Conservation (phyloP, 768 basidiomycete genomes). For the Auricularia auricula-judae region DNA sequence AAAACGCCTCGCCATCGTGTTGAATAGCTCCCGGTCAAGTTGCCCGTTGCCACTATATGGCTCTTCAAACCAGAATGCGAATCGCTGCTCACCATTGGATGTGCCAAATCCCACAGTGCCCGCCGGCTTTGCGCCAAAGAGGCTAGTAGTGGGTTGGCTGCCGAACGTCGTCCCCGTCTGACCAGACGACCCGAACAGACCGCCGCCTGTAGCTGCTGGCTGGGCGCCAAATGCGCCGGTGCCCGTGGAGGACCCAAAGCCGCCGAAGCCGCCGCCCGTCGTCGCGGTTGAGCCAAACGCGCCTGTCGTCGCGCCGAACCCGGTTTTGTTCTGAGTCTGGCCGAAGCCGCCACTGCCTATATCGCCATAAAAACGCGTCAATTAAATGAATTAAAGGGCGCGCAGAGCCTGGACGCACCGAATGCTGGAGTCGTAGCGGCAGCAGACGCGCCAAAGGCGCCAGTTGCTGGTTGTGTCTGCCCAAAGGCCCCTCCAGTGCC, state of each 20-base stretch:
- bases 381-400: not conserved
- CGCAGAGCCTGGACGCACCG: constrained; percentile 16
- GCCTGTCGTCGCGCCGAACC: constrained; percentile 46
- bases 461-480: constrained; percentile 1
- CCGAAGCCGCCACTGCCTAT: constrained; percentile 21
- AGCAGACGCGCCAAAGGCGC: constrained; percentile 9
- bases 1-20: no score
- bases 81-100: constrained; percentile 14
- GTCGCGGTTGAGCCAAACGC: constrained; percentile 15
- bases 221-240: constrained; percentile 33
- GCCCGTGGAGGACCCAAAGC: constrained; percentile 35
- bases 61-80: not conserved
- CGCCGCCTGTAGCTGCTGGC: constrained; percentile 14
- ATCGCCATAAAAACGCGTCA: not conserved
- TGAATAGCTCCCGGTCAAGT: no score
- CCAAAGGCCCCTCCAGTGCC: not conserved
- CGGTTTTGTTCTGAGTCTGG: constrained; percentile 33
- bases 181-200: constrained; percentile 5
- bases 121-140: constrained; percentile 50
- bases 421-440: constrained; percentile 19
- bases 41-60: no score
- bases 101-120: constrained; percentile 36
- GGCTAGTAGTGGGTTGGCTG: constrained; percentile 15
- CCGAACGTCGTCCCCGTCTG: constrained; percentile 25
- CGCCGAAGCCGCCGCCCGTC: constrained; percentile 31